Percentiles rank a stretch among this genome's conserved stretches.
Evolutionary conservation across 176 grass and related monocot genomes (phyloP).

Genomic region (Carex kokanica): DNA sequence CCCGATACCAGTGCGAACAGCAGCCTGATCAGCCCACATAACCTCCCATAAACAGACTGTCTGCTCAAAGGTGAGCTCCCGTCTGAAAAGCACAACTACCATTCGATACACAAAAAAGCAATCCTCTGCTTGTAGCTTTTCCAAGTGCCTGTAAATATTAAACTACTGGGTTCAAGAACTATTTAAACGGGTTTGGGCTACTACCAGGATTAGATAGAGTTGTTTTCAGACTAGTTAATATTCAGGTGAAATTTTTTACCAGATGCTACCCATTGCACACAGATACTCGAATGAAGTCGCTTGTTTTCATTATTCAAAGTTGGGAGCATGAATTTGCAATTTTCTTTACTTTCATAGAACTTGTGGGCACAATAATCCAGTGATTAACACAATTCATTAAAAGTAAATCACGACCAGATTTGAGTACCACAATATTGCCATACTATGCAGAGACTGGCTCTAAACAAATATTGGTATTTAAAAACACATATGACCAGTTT

Average conservation of each 20-base stretch:
- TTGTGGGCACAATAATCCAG: background rate
- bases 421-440: background rate
- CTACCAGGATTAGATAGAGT: background rate
- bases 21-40: slow-evolving; percentile 95
- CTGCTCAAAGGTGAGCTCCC: slow-evolving; percentile 91
- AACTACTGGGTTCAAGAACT: background rate
- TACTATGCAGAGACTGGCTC: background rate
- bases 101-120: slow-evolving; percentile 99
- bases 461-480: background rate
- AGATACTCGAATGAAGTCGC: background rate
- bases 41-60: slow-evolving; percentile 90
- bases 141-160: slow-evolving; percentile 47
- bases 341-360: background rate
- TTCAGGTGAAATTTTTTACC: background rate
- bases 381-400: background rate
- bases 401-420: background rate
- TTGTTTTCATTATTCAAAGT: background rate
- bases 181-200: background rate
- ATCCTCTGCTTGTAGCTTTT: slow-evolving; percentile 97
- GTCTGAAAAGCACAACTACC: slow-evolving; percentile 92
- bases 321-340: background rate
- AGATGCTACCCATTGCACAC: background rate
- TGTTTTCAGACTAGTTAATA: background rate
- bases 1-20: slow-evolving; percentile 68
- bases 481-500: background rate